Conservation (phyloP, 805 yeast genomes). For the Starmerella floris region DNA sequence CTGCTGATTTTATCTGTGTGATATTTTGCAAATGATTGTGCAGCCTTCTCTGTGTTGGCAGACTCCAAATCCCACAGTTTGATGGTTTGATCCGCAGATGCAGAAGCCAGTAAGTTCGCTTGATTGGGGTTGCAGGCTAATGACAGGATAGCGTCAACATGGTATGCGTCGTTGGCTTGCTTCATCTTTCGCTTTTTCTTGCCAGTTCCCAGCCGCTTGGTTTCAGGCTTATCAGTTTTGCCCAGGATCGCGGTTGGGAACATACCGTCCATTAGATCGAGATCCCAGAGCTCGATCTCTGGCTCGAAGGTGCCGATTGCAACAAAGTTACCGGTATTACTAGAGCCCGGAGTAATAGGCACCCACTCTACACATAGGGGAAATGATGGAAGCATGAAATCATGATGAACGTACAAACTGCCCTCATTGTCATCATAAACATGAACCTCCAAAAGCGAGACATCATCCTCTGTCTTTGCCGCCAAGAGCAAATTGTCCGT, state of each 20-base stretch:
- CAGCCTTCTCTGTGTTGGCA: conserved; percentile 43
- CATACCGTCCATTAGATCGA: conserved; percentile 83
- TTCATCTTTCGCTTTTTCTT: conserved; percentile 40
- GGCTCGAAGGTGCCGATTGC: conserved; percentile 97
- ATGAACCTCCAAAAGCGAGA: conserved; percentile 82
- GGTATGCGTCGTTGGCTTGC: conserved; percentile 53
- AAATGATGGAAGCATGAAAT: conserved; percentile 90
- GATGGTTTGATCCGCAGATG: conserved; percentile 89
- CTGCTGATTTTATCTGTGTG: conserved; percentile 77
- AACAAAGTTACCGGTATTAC: conserved; percentile 72
- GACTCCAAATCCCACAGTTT: conserved; percentile 85
- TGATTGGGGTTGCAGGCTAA: conserved; percentile 69
- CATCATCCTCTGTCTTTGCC: conserved; percentile 90
- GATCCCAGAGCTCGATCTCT: conserved; percentile 91
- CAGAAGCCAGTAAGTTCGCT: conserved; percentile 77
- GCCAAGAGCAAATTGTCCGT: conserved; percentile 83
- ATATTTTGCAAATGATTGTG: conserved; percentile 52
- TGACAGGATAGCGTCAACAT: conserved; percentile 86
- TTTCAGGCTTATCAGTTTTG: conserved; percentile 34
- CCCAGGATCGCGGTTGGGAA: conserved; percentile 91
- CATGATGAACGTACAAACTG: conserved; percentile 85
- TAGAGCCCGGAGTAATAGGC: conserved; percentile 34
- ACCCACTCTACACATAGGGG: conserved; percentile 96
- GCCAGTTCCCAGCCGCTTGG: conserved; percentile 20
- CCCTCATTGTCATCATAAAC: conserved; percentile 85